Base-by-base conservation (phyloP, 2,329 filamentous ascomycete genomes). In the Lojkania enalia region DNA sequence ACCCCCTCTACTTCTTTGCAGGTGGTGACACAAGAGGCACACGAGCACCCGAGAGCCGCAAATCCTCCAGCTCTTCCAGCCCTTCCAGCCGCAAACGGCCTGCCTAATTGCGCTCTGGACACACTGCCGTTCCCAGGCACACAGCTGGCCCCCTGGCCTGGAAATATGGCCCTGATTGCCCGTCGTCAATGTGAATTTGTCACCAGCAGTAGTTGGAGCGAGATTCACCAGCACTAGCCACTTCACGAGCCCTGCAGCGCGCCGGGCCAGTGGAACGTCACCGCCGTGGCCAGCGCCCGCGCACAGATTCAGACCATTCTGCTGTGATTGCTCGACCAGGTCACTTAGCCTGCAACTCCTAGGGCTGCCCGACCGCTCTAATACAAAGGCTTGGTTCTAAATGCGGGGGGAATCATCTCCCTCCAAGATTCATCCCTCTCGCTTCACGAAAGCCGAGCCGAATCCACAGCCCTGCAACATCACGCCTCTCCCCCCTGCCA, bases 341-440 rank as follows among this genome's bases (percentile, higher is more conserved):
- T 46, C 54, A 46, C 51, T 51, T 58, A 52, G 54, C 51, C 58
- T 50, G 51, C 49, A 50, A 50, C 56, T 54, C 56, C 58, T 39
- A 23, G 14, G 23, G 31, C 30, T 55, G 44, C 45, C 55, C 55
- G 52, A 53, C 49, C 44, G 59, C 57, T 59, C 54, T 50, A 57
- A 32, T 33, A 66, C 57, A 61, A 61, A 58, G 52, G 58, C 54
- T n/a, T n/a, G 52, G 25, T 51, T 44, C 52, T 56, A 47, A 64
- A 66, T 67, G 66, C 66, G 63, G 66, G n/a, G n/a, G 66, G 65
- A 66, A 67, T 56, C 45, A 42, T 64, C 52, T 35, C 47, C 54
- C 50, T 35, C 59, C 59, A 61, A 58, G 58, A 55, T 55, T 60
- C 51, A 39, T 42, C 45, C 47, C 52, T 56, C 56, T 65, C 62